Percentiles rank a stretch among this genome's conserved stretches.
These are phyloP conservation scores for Calocera cornea DNA, from an alignment of 768 basidiomycete species.

Conservation along the genomic window DNA sequence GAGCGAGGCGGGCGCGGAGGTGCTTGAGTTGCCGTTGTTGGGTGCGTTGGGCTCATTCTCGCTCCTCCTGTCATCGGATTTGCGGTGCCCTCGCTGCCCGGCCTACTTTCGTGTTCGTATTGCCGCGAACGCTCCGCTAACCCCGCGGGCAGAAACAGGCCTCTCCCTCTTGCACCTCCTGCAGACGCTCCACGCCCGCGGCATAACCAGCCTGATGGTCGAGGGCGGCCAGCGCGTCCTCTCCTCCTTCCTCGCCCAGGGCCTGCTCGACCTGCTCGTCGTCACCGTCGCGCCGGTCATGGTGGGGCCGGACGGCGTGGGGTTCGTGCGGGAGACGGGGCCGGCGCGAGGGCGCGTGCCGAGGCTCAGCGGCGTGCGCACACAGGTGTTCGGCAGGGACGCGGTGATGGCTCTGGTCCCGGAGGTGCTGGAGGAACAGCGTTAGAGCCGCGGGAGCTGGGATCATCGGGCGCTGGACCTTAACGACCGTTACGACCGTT, in stretches of 20 bases:
- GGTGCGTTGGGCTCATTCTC: slow-evolving; percentile 22
- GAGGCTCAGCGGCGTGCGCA: background rate
- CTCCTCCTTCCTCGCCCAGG: slow-evolving; percentile 42
- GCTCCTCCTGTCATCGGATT: background rate
- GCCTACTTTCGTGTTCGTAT: background rate
- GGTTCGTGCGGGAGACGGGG: slow-evolving; percentile 19
- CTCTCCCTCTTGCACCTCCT: slow-evolving; percentile 41
- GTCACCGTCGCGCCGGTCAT: slow-evolving; percentile 79
- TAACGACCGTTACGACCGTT: too few species aligned
- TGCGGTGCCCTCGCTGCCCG: background rate
- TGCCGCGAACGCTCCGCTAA: slow-evolving; percentile 11
- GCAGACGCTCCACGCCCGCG: slow-evolving; percentile 36
- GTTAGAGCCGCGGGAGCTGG: too few species aligned
- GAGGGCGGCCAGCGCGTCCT: slow-evolving; percentile 88
- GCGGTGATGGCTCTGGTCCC: background rate
- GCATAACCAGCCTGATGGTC: slow-evolving; percentile 73
- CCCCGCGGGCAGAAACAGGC: slow-evolving; percentile 16
- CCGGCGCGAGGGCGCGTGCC: background rate
- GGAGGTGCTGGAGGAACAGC: too few species aligned
- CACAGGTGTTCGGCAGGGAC: background rate
- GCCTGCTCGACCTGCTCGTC: slow-evolving; percentile 55
- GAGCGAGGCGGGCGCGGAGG: slow-evolving; percentile 49
- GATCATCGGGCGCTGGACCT: too few species aligned
- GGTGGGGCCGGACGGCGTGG: slow-evolving; percentile 59
- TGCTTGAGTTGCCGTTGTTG: slow-evolving; percentile 38